Conservation (phyloP, 345 rosid genomes). For the Syzygium aromaticum region DNA sequence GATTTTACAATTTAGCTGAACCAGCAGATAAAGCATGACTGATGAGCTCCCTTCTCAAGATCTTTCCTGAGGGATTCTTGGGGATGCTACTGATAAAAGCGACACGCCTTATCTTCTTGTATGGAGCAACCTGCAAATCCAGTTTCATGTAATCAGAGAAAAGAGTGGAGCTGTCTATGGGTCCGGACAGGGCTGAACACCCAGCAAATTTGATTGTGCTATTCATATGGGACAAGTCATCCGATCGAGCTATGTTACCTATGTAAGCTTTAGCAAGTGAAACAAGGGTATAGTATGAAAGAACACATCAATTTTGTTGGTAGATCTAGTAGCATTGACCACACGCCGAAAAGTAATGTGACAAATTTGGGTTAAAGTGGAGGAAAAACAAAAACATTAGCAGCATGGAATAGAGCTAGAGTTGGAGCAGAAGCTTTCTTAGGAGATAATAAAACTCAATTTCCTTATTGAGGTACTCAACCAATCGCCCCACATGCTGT, state of each 20-base stretch:
- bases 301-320: not conserved
- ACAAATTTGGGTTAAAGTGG: not conserved
- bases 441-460: not conserved
- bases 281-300: not conserved
- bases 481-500: not conserved
- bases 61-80: slow-evolving; percentile 68
- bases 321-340: not conserved
- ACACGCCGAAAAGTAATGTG: not conserved
- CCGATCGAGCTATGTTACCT: not conserved
- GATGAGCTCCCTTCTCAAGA: slow-evolving; percentile 61
- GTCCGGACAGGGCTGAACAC: not conserved
- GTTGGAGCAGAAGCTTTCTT: not conserved
- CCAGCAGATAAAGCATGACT: slow-evolving; percentile 23
- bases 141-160: not conserved
- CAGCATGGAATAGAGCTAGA: not conserved
- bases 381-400: not conserved
- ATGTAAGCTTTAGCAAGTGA: not conserved
- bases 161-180: not conserved
- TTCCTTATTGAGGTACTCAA: not conserved
- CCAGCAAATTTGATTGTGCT: not conserved
- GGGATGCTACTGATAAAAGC: slow-evolving; percentile 65
- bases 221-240: not conserved
- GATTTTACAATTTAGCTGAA: slow-evolving; percentile 28
- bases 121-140: slow-evolving; percentile 64
- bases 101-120: slow-evolving; percentile 72